Evolutionary conservation across 192 early-diverging fungal species (phyloP).

Genomic region (Gamsiella multidivaricata): DNA sequence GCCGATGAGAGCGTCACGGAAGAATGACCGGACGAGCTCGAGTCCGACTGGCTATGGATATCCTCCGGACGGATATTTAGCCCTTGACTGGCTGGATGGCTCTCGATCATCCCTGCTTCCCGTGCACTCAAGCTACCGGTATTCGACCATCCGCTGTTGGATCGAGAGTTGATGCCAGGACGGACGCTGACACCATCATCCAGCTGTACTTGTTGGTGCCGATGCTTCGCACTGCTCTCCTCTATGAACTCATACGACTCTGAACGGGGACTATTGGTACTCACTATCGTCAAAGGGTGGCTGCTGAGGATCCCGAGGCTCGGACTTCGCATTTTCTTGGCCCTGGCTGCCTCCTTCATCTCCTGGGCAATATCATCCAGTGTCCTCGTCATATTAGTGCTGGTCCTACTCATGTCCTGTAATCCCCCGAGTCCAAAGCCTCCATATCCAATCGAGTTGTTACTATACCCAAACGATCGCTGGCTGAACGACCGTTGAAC

Average conservation of each 20-base stretch:
- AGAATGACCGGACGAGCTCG: constrained; percentile 5
- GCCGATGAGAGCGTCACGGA: neutral
- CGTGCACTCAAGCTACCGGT: too few relatives aligned
- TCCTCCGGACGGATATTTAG: constrained; percentile 8
- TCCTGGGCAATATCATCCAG: constrained; percentile 41
- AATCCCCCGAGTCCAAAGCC: constrained; percentile 15
- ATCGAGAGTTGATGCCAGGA: too few relatives aligned
- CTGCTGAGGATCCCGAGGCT: too few relatives aligned
- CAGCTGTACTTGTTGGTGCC: too few relatives aligned
- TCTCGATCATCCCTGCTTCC: neutral
- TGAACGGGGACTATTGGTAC: too few relatives aligned
- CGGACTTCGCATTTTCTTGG: constrained; percentile 7
- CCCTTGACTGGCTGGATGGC: constrained; percentile 20
- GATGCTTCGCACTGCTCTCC: too few relatives aligned
- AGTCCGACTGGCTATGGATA: neutral
- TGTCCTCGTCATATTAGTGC: constrained; percentile 32
- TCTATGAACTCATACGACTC: too few relatives aligned
- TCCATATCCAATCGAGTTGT: neutral
- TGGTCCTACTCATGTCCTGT: constrained; percentile 26
- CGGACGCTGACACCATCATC: too few relatives aligned
- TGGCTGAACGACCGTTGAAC: constrained; percentile 21
- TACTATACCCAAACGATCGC: constrained; percentile 4
- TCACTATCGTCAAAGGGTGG: too few relatives aligned
- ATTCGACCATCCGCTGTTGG: too few relatives aligned
- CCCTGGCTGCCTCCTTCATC: constrained; percentile 38